A percentile compares a stretch with the other conserved stretches of the same genome.
These are phyloP conservation scores for Candida krabiensis DNA, from an alignment of 805 yeast species.

Conservation along the genomic window DNA sequence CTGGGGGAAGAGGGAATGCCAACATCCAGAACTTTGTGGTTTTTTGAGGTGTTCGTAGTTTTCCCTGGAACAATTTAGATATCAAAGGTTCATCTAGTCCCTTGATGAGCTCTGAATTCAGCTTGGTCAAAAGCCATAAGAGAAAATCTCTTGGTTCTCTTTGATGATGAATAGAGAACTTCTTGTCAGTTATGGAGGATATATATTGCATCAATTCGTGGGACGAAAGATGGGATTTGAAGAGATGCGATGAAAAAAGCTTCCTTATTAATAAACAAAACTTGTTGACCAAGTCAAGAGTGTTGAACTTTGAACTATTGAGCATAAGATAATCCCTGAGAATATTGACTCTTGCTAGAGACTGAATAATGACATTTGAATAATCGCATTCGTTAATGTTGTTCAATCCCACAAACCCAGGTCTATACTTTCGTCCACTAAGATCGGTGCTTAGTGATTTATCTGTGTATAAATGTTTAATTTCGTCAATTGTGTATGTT, in stretches of 20 bases:
- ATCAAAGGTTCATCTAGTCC: constrained; percentile 28
- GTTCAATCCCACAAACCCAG: constrained; percentile 69
- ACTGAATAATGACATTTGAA: constrained; percentile 56
- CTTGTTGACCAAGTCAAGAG: constrained; percentile 41
- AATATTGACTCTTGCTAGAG: constrained; percentile 51
- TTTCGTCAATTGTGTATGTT: constrained; percentile 36
- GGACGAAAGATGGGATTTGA: constrained; percentile 64
- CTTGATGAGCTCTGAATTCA: constrained; percentile 33
- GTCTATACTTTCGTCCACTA: constrained; percentile 44
- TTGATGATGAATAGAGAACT: constrained; percentile 39
- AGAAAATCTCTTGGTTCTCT: constrained; percentile 58
- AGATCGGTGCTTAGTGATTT: constrained; percentile 39
- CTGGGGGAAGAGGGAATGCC: constrained; percentile 58
- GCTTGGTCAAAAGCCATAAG: constrained; percentile 56
- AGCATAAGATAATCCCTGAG: constrained; percentile 49
- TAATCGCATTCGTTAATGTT: constrained; percentile 52
- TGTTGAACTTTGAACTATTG: constrained; percentile 15
- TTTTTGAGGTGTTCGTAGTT: constrained; percentile 31
- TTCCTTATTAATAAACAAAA: constrained; percentile 52
- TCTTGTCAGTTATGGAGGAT: constrained; percentile 41
- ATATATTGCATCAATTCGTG: constrained; percentile 60
- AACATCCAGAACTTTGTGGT: constrained; percentile 50
- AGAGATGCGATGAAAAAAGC: constrained; percentile 62
- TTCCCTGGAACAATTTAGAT: constrained; percentile 53
- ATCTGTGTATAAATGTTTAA: constrained; percentile 32